Conservation (phyloP, 2,329 filamentous ascomycete species). For the Paraconiothyrium sp. region DNA sequence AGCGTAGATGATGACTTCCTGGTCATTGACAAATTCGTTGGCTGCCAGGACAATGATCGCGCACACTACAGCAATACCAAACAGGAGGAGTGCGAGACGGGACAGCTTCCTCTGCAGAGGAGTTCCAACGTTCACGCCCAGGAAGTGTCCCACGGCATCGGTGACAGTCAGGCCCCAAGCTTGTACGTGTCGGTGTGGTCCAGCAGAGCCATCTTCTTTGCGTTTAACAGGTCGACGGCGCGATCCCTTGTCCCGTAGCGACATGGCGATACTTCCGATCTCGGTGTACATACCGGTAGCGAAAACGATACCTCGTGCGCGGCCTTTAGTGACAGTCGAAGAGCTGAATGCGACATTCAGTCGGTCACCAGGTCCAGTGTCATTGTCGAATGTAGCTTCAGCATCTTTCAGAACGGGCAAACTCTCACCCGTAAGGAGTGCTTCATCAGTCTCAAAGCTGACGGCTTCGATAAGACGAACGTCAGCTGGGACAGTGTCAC, state of each 20-base stretch:
- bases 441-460: constrained; percentile 80
- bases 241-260: constrained; percentile 63
- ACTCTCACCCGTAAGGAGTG: constrained; percentile 75
- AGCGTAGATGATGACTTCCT: constrained; percentile 53
- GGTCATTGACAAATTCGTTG: constrained; percentile 49
- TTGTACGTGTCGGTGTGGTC: constrained; percentile 55
- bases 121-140: constrained; percentile 54
- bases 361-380: constrained; percentile 72
- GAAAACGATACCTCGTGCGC: constrained; percentile 73
- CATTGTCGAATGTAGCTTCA: constrained; percentile 61
- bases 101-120: constrained; percentile 51
- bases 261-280: constrained; percentile 77
- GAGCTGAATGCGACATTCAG: constrained; percentile 75
- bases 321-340: constrained; percentile 75
- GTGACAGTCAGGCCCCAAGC: constrained; percentile 61
- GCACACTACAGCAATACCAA: constrained; percentile 49
- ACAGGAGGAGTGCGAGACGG: constrained; percentile 45
- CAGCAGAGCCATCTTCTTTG: constrained; percentile 45
- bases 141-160: constrained; percentile 48
- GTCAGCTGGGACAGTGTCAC: constrained; percentile 76
- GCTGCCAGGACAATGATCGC: constrained; percentile 54
- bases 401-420: constrained; percentile 72
- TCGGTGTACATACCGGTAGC: constrained; percentile 76
- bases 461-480: constrained; percentile 70
- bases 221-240: constrained; percentile 55